Percentiles rank a stretch among this genome's conserved stretches.
phyloP scores from a whole-genome alignment of 2,329 filamentous ascomycete genomes.

The Acephala macrosclerotiorum region DNA sequence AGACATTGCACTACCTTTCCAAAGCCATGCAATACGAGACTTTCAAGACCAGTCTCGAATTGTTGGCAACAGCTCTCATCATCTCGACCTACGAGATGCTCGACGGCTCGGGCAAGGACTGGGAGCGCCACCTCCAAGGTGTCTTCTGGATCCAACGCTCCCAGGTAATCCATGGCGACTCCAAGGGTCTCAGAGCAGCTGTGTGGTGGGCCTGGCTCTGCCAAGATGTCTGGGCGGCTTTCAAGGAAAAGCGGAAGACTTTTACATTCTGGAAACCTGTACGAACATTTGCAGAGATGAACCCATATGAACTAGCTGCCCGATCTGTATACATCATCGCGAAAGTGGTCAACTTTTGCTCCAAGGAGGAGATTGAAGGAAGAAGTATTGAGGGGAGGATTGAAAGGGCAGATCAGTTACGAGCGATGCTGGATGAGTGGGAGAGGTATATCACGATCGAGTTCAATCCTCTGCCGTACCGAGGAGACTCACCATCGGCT shows the following conservation, averaged over 20 bases:
- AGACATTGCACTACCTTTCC: constrained; percentile 67
- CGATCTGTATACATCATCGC: constrained; percentile 62
- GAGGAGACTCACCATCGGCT: constrained; percentile 32
- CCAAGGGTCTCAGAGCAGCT: constrained; percentile 61
- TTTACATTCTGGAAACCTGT: constrained; percentile 66
- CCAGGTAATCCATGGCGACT: constrained; percentile 66
- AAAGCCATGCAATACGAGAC: constrained; percentile 64
- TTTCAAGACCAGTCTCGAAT: constrained; percentile 63
- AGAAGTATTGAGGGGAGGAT: constrained; percentile 52
- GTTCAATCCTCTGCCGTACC: constrained; percentile 50
- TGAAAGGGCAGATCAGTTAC: constrained; percentile 52
- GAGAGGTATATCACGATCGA: constrained; percentile 40
- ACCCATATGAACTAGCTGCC: constrained; percentile 60
- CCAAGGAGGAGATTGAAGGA: constrained; percentile 55
- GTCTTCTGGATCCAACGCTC: constrained; percentile 72
- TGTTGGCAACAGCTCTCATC: constrained; percentile 64
- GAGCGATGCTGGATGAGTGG: constrained; percentile 60
- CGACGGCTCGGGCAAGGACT: constrained; percentile 60
- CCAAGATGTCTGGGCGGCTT: constrained; percentile 72
- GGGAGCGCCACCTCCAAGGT: constrained; percentile 69
- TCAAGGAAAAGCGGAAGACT: constrained; percentile 61
- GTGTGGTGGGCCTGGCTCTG: constrained; percentile 73
- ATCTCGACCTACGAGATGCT: constrained; percentile 73
- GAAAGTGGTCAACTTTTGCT: constrained; percentile 64
- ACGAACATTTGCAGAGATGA: constrained; percentile 55